Percentiles rank a stretch among this genome's conserved stretches.
These are phyloP conservation scores for Colletotrichum abscissum DNA, from an alignment of 2,329 filamentous ascomycete genomes.

Conservation along the genomic window DNA sequence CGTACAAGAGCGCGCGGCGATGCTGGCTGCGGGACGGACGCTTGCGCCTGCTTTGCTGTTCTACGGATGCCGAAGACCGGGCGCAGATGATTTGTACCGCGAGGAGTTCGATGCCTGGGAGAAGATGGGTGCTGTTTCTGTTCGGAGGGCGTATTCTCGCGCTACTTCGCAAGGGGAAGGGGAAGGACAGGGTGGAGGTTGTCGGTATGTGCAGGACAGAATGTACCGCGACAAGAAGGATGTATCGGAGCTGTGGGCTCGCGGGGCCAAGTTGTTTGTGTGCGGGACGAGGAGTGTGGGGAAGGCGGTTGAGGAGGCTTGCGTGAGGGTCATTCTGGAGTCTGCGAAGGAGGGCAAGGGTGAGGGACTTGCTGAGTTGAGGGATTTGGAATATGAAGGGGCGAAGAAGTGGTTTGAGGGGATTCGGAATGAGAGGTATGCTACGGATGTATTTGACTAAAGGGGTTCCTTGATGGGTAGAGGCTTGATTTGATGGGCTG, in stretches of 20 bases:
- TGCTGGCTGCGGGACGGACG: constrained; percentile 55
- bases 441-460: constrained; percentile 70
- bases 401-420: constrained; percentile 60
- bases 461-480: neutral
- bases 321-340: constrained; percentile 37
- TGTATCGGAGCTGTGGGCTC: constrained; percentile 47
- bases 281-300: constrained; percentile 65
- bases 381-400: constrained; percentile 49
- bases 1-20: constrained; percentile 44
- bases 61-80: constrained; percentile 56
- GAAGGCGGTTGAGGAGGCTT: constrained; percentile 50
- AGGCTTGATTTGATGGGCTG: neutral
- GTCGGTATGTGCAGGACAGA: constrained; percentile 59
- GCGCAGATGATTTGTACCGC: constrained; percentile 57
- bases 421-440: constrained; percentile 65
- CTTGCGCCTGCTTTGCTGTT: constrained; percentile 58
- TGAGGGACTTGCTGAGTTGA: constrained; percentile 34
- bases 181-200: constrained; percentile 54
- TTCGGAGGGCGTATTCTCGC: constrained; percentile 67
- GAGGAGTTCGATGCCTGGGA: constrained; percentile 60
- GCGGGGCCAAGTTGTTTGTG: constrained; percentile 65
- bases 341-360: constrained; percentile 42
- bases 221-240: constrained; percentile 47
- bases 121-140: constrained; percentile 59
- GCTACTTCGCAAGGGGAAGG: constrained; percentile 25